Base-by-base conservation (phyloP, 306 rosid genomes). In the Cucurbita ficifolia region DNA sequence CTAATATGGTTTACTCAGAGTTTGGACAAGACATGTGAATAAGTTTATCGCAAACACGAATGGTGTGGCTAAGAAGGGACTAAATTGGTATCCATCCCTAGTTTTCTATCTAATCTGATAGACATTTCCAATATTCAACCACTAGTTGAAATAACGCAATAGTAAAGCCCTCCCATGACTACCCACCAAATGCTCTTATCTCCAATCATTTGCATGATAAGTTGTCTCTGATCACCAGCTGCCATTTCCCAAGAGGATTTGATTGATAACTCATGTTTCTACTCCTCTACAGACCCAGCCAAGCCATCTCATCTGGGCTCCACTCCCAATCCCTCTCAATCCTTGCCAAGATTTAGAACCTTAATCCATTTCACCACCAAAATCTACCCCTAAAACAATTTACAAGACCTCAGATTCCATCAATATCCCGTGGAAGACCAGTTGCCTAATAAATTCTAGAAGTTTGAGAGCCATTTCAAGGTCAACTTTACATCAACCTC, bases 181-280 rank as follows among this genome's bases (percentile, higher is more conserved):
- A 24, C 24, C 74, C 58, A 70, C 58, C 74, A 49, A 49, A 70
- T 70, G 55, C 39, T 68, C 45, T 49, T 13, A 70, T 33, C 58
- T 70, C 24, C 21, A 49, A 70, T 70, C 17, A 49, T 70, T 49
- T 70, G 74, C 74, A 70, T 49, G 74, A 70, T 46, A 70, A 70
- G 74, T 70, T 70, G 74, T 70, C 74, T 49, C 17, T 48, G 11
- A 70, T 49, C 74, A 49, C 57, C 74, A 70, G 22, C 74, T 70
- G 58, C 57, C 54, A 68, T 46, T 68, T 1, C 24, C 45, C 7
- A 33, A 33, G 54, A 70, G 40, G 58, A 49, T 48, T 70, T 49
- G 45, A 69, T 29, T 69, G 74, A 48, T 49, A 46, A 43, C 42
- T 46, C 55, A 46, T 6, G 73, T 19, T 68, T 68, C 73, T 22